Evolutionary conservation across 768 basidiomycete species (phyloP).

Genomic region (Boletus coccyginus): DNA sequence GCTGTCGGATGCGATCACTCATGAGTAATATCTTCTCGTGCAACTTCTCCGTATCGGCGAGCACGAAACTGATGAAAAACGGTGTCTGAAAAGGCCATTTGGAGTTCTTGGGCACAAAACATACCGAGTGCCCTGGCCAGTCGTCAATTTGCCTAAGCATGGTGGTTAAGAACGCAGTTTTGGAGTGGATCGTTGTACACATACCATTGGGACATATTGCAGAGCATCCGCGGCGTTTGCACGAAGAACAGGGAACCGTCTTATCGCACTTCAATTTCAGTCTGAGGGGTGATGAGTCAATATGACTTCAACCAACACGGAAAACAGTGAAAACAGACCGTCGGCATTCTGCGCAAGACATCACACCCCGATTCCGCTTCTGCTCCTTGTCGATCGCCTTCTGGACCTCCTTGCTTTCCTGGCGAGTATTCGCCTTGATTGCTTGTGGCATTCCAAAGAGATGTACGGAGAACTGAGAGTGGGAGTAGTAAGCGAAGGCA

Average conservation of each 20-base stretch:
- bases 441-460: slow-evolving; percentile 47
- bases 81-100: background rate
- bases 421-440: slow-evolving; percentile 42
- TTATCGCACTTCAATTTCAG: slow-evolving; percentile 77
- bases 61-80: slow-evolving; percentile 50
- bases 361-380: slow-evolving; percentile 56
- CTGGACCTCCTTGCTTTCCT: slow-evolving; percentile 35
- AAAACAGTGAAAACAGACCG: slow-evolving; percentile 37
- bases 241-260: slow-evolving; percentile 52
- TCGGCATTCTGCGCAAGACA: slow-evolving; percentile 61
- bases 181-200: background rate
- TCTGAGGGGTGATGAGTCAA: slow-evolving; percentile 29
- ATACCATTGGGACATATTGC: slow-evolving; percentile 72
- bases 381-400: slow-evolving; percentile 63
- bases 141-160: slow-evolving; percentile 55
- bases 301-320: background rate
- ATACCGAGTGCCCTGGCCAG: slow-evolving; percentile 75
- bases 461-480: background rate
- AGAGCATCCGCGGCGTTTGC: slow-evolving; percentile 72
- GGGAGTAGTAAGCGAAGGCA: background rate
- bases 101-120: slow-evolving; percentile 11
- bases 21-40: slow-evolving; percentile 66
- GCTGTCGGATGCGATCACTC: slow-evolving; percentile 67
- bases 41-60: slow-evolving; percentile 68
- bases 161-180: background rate